Evolutionary conservation across 176 grass and related monocot genomes (phyloP), one percentile per base, ranked within the genome.

Genomic region (Triticum monococcum): DNA sequence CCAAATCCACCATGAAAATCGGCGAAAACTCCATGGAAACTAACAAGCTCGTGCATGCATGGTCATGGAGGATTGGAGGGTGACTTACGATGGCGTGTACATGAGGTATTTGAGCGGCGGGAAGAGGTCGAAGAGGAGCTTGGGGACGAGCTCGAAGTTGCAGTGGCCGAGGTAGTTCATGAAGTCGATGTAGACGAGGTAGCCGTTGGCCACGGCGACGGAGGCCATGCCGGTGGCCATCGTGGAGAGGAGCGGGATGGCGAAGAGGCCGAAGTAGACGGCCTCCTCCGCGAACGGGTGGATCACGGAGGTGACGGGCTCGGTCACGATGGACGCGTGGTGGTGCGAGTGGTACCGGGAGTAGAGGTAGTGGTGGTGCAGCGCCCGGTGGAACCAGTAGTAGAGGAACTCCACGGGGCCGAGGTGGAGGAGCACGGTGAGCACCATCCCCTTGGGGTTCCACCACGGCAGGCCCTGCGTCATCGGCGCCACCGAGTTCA

Each of bases 81-180:
- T 2, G 20, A 72, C 95, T 91, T 89, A 97, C 92, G 97, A 98
- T 14, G 97, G 97, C 0, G 97, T 98, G 79, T 98, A 98, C 90
- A 98, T 83, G 54, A 98, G 97, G 79, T 94, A 94, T 56, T 89
- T 94, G 28, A 98, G 97, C 9, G 94, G 93, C 0, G 97, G 97
- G 28, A 98, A 91, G 17, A 81, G 79, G n/a, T 82, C 57, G 62
- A 96, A 98, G 24, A 94, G 75, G 2, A 62, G 38, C 36, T 82
- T 92, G 1, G 96, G 96, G 20, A 98, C 87, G 45, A 98, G 80
- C 86, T 98, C 96, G 72, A 98, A 96, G 79, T 98, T 98, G 89
- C 96, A 98, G 72, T 98, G 96, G 0, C 96, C 96, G 2, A 98
- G 68, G 30, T 98, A 94, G 84, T 98, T 98, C 96, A 98, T 98